These are phyloP conservation scores for Picochlorum sp. DNA, from an alignment of 139 green algal species.

Conservation along the genomic window DNA sequence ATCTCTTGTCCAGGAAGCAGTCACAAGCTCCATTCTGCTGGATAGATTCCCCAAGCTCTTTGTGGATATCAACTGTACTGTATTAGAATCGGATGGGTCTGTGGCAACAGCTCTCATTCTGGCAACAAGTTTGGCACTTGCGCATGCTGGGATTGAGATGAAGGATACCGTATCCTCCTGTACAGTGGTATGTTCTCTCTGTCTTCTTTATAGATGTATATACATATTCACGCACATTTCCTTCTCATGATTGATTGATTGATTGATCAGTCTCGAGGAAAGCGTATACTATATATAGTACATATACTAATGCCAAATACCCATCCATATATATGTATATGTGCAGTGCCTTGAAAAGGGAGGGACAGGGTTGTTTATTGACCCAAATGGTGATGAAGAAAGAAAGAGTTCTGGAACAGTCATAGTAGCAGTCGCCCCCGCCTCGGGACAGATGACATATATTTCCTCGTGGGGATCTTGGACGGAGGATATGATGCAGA, in stretches of 20 bases:
- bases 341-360: conserved; percentile 1
- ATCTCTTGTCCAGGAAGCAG: conserved; percentile 33
- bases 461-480: conserved; percentile 42
- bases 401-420: conserved; percentile 33
- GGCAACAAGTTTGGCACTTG: conserved; percentile 56
- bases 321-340: background rate
- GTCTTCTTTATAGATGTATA: too few species aligned
- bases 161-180: conserved; percentile 55
- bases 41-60: conserved; percentile 57
- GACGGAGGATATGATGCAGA: conserved; percentile 22
- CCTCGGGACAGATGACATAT: conserved; percentile 38
- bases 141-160: conserved; percentile 64
- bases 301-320: too few species aligned
- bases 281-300: too few species aligned
- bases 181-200: conserved; percentile 32
- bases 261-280: too few species aligned
- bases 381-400: conserved; percentile 44
- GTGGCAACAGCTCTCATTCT: conserved; percentile 44
- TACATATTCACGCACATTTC: too few species aligned
- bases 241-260: too few species aligned
- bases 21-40: conserved; percentile 41
- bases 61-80: conserved; percentile 58
- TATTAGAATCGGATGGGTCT: conserved; percentile 59
- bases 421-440: conserved; percentile 46
- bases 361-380: conserved; percentile 51